These are phyloP conservation scores for Lanmaoa rubissima DNA, from an alignment of 768 basidiomycete species.

Conservation along the genomic window DNA sequence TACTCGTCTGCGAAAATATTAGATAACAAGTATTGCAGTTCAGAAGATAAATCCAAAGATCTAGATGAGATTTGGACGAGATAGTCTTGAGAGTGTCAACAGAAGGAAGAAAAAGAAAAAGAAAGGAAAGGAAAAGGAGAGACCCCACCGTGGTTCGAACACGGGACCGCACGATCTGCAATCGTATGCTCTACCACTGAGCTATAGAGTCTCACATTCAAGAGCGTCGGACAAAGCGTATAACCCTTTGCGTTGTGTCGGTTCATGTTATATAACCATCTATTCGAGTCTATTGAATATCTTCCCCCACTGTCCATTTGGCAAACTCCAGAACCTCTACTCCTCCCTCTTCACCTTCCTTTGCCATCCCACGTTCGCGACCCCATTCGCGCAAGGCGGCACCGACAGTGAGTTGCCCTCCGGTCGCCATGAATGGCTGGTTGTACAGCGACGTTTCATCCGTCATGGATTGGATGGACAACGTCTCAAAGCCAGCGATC, in stretches of 20 bases:
- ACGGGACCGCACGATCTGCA: conserved; percentile 59
- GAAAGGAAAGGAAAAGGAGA: background rate
- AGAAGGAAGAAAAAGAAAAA: background rate
- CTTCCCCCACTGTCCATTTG: conserved; percentile 66
- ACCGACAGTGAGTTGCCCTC: conserved; percentile 46
- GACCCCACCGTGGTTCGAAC: conserved; percentile 57
- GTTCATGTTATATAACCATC: background rate
- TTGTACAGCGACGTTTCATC: conserved; percentile 62
- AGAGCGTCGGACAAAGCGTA: rapidly evolving
- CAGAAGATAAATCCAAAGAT: no score
- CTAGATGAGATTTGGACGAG: background rate
- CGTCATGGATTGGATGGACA: conserved; percentile 39
- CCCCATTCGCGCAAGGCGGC: conserved; percentile 53
- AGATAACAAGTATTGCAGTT: background rate
- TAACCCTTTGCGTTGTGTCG: background rate
- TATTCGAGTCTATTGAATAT: conserved; percentile 4
- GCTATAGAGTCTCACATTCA: conserved; percentile 27
- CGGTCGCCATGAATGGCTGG: conserved; percentile 73
- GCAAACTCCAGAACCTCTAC: conserved; percentile 48
- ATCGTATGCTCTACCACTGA: conserved; percentile 59
- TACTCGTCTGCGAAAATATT: no score
- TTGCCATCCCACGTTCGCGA: conserved; percentile 42
- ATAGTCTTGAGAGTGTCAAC: no score
- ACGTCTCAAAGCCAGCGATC: conserved; percentile 78
- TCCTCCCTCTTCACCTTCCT: conserved; percentile 31